Conservation (phyloP, 1,139 yeast species). For the Protomyces pachydermus region DNA sequence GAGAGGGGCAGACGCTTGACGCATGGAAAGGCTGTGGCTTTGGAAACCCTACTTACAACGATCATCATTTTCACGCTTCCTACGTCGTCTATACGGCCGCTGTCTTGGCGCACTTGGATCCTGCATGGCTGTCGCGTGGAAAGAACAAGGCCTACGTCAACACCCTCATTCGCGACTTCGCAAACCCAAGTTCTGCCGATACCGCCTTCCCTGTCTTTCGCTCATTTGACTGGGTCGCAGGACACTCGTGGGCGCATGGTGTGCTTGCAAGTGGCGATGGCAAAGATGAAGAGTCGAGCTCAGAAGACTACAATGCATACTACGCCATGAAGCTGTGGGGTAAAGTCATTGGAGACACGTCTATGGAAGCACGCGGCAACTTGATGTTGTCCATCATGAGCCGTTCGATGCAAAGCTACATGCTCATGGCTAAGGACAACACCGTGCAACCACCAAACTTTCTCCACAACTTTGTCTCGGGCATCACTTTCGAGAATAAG, state of each 20-base stretch:
- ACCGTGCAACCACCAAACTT: constrained; percentile 54
- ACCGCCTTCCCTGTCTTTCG: constrained; percentile 68
- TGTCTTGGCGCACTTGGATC: constrained; percentile 61
- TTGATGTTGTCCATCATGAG: constrained; percentile 64
- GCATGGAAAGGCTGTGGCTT: constrained; percentile 48
- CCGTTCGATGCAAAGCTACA: constrained; percentile 60
- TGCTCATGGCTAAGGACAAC: constrained; percentile 55
- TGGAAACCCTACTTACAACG: constrained; percentile 68
- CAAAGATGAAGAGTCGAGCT: constrained; percentile 71
- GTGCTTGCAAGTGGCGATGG: constrained; percentile 67
- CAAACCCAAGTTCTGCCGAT: constrained; percentile 62
- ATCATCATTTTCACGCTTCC: constrained; percentile 79
- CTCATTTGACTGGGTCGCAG: constrained; percentile 73
- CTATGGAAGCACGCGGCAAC: constrained; percentile 75
- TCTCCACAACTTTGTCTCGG: constrained; percentile 63
- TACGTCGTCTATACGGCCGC: constrained; percentile 76
- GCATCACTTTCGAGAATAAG: constrained; percentile 49
- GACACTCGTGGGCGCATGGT: constrained; percentile 85
- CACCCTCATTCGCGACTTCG: constrained; percentile 65
- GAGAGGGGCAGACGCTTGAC: constrained; percentile 42
- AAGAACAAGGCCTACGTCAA: constrained; percentile 62
- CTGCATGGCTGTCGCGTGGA: constrained; percentile 50
- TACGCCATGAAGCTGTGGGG: constrained; percentile 85
- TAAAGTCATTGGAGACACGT: constrained; percentile 56
- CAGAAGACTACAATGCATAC: constrained; percentile 60